Evolutionary conservation across 306 rosid genomes (phyloP), one percentile per base, ranked within the genome.

Genomic region (Alnus glutinosa): DNA sequence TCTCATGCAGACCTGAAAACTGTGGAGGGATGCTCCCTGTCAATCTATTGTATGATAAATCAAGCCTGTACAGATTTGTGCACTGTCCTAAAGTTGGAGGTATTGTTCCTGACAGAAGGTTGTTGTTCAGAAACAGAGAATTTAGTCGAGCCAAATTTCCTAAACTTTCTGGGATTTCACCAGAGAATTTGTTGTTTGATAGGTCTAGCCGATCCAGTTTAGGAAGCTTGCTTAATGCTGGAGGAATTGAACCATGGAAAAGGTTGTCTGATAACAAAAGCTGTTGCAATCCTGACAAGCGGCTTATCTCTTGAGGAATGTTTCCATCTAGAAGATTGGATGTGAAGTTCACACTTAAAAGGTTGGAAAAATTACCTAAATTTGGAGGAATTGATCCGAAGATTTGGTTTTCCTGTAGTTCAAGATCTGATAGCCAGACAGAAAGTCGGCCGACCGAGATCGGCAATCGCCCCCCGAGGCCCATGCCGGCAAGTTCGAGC

Each of bases 401-500:
- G 23, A 92, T 77, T 15, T 78, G 85, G 77, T 89, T 92, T 73
- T 89, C 94, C 74, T 88, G 90, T 58, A 89, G 67, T 42, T 74
- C 57, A 13, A 92, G 37, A 47, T 36, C 30, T 55, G 18, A 30
- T 7, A 89, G 59, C n/a, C 49, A 66, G 39, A 32, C 47, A 39
- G 85, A 79, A 48, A 87, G 82, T 49, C 68, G 64, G 57, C 82
- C 80, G 13, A 87, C 67, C 3, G 90, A 82, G 46, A 39, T n/a
- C 36, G 94, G 87, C 68, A 91, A 70, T 37, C 46, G 81, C 70
- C 92, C 97, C 30, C 94, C 89, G 34, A 89, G 88, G 67, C 55
- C 88, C 92, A 91, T 89, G 15, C 97, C 90, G 3, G 85, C 93
- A 81, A 89, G 61, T 83, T 92, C 92, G 51, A 92, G 90, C 86